These are phyloP conservation scores for Gastrodia elata DNA, from an alignment of 106 monocot genomes.

Conservation along the genomic window DNA sequence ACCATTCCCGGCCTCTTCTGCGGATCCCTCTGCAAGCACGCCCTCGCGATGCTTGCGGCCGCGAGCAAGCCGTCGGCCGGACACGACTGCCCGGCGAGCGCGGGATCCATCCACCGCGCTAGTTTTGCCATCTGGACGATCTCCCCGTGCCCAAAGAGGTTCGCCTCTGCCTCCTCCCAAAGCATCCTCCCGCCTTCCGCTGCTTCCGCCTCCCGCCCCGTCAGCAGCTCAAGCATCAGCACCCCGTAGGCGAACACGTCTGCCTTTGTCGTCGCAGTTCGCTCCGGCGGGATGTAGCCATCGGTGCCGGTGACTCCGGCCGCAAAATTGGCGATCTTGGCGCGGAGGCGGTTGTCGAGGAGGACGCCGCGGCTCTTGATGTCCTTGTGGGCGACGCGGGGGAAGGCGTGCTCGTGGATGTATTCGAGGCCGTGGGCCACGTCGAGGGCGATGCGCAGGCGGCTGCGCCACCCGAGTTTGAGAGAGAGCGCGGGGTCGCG, in stretches of 20 bases:
- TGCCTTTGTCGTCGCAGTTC: slow-evolving; percentile 68
- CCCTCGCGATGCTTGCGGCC: slow-evolving; percentile 39
- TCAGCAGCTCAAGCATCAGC: slow-evolving; percentile 66
- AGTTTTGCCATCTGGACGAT: slow-evolving; percentile 7
- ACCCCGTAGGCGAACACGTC: slow-evolving; percentile 89
- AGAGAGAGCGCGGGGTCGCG: slow-evolving; percentile 15
- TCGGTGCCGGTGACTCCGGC: slow-evolving; percentile 73
- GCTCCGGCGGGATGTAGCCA: slow-evolving; percentile 77
- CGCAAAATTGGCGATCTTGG: slow-evolving; percentile 88
- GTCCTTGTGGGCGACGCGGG: slow-evolving; percentile 85
- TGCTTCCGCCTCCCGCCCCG: slow-evolving; percentile 42
- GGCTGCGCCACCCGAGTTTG: slow-evolving; percentile 48
- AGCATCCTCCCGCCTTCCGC: slow-evolving; percentile 30
- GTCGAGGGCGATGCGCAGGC: slow-evolving; percentile 63
- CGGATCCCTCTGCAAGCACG: slow-evolving; percentile 62
- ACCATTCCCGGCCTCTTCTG: slow-evolving; percentile 66
- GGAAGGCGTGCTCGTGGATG: slow-evolving; percentile 94
- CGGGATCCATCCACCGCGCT: slow-evolving; percentile 61
- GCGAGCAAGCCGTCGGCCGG: slow-evolving; percentile 37
- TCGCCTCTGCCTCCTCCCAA: slow-evolving; percentile 60
- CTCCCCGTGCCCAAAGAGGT: slow-evolving; percentile 27
- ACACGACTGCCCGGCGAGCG: slow-evolving; percentile 21
- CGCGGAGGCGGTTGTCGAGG: slow-evolving; percentile 44
- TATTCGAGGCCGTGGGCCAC: slow-evolving; percentile 81
- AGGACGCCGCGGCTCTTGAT: slow-evolving; percentile 74